Conservation (phyloP, 129 eudicot genomes). For the Rutidosis leptorrhynchoides region DNA sequence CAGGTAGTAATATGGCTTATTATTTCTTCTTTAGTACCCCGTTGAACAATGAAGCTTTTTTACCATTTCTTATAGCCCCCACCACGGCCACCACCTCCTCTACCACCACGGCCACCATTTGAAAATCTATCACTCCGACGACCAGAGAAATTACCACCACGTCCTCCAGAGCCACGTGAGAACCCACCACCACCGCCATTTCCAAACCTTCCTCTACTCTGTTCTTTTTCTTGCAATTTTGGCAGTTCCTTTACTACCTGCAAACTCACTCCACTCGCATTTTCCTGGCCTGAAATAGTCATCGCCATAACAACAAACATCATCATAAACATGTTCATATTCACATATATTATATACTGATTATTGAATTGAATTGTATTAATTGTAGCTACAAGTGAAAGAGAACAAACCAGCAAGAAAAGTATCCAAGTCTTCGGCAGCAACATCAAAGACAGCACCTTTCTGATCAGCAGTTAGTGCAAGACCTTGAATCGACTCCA, state of each 20-base stretch:
- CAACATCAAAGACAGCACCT: constrained; percentile 78
- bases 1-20: too few species aligned
- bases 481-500: constrained; percentile 71
- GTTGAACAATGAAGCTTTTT: constrained; percentile 15
- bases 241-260: constrained; percentile 69
- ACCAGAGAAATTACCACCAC: constrained; percentile 26
- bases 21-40: not conserved
- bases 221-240: constrained; percentile 62
- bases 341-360: not conserved
- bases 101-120: constrained; percentile 42
- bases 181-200: constrained; percentile 32
- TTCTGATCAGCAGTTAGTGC: constrained; percentile 77
- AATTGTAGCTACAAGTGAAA: too few species aligned
- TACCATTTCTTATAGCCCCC: constrained; percentile 46
- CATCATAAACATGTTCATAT: too few species aligned
- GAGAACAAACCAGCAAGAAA: constrained; percentile 58
- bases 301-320: too few species aligned
- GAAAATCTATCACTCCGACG: constrained; percentile 36
- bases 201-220: constrained; percentile 44
- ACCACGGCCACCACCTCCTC: constrained; percentile 24
- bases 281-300: not conserved
- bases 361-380: too few species aligned
- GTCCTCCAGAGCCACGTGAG: constrained; percentile 32
- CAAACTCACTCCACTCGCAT: constrained; percentile 57
- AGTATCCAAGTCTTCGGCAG: constrained; percentile 56